Evolutionary conservation across 192 early-diverging fungal species (phyloP).

Genomic region (Entomortierella parvispora): DNA sequence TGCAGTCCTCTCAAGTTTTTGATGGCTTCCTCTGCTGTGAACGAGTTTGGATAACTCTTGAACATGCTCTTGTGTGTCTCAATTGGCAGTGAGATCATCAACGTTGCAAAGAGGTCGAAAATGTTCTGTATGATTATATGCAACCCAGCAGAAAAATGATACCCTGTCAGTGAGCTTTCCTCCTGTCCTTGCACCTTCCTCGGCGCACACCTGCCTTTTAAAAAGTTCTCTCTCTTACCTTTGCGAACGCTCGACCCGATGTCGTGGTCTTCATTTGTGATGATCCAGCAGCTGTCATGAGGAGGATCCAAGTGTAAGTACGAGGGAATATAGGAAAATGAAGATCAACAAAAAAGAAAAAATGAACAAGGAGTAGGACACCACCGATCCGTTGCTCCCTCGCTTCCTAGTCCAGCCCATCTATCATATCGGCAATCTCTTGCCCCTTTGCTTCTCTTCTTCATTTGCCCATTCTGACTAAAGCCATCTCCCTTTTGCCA

Average conservation of each 20-base stretch:
- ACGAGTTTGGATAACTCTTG: slow-evolving; percentile 61
- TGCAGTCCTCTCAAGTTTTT: slow-evolving; percentile 56
- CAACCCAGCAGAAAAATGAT: too few relatives aligned
- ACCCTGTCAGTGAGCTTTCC: not conserved
- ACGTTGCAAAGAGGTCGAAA: slow-evolving; percentile 65
- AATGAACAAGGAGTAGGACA: too few relatives aligned
- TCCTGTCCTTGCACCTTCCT: not conserved
- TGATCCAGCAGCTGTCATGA: not conserved
- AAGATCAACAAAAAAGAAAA: too few relatives aligned
- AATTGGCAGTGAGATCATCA: slow-evolving; percentile 62
- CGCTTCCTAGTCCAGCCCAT: too few relatives aligned
- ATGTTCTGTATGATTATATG: slow-evolving; percentile 56
- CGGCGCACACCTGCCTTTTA: not conserved
- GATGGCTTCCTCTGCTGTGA: slow-evolving; percentile 66
- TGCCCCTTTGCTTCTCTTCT: too few relatives aligned
- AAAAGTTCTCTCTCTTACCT: slow-evolving; percentile 40
- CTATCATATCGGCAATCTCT: too few relatives aligned
- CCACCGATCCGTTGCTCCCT: too few relatives aligned
- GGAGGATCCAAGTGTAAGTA: too few relatives aligned
- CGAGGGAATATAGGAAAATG: too few relatives aligned
- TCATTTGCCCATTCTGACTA: too few relatives aligned
- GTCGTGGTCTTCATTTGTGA: slow-evolving; percentile 61
- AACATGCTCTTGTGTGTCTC: slow-evolving; percentile 60
- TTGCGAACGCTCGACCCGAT: slow-evolving; percentile 59
- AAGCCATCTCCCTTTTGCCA: too few relatives aligned